A percentile compares a stretch with the other conserved stretches of the same genome.
These are phyloP conservation scores for Penicillium steckii DNA, from an alignment of 495 filamentous ascomycete genomes.

Conservation along the genomic window DNA sequence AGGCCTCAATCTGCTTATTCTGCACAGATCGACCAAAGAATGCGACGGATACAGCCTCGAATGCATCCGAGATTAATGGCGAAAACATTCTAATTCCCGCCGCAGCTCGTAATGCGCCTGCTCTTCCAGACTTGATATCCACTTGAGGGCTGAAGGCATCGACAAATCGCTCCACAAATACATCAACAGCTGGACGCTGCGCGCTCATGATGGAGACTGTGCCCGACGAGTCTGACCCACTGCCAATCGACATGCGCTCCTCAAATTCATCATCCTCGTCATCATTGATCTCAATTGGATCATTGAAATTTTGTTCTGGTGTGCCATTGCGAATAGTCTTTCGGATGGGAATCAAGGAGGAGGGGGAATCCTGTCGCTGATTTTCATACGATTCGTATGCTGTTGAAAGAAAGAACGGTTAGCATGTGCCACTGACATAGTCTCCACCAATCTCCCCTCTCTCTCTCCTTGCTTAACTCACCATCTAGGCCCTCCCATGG, in stretches of 20 bases:
- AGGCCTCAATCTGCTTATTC: conserved; percentile 36
- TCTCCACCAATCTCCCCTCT: not conserved
- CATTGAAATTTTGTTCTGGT: conserved; percentile 15
- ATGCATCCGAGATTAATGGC: conserved; percentile 40
- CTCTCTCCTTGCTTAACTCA: conserved; percentile 6
- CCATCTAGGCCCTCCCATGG: conserved; percentile 34
- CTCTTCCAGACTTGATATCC: conserved; percentile 37
- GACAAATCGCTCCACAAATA: conserved; percentile 46
- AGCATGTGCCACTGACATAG: not conserved
- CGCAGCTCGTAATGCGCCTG: conserved; percentile 41
- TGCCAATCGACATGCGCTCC: conserved; percentile 12
- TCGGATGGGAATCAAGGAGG: conserved; percentile 13
- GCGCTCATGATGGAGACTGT: conserved; percentile 24
- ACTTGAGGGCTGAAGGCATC: conserved; percentile 47
- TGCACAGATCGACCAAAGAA: conserved; percentile 43
- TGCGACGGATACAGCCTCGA: conserved; percentile 41
- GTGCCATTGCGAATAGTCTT: not conserved
- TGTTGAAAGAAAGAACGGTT: not conserved
- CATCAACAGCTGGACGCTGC: conserved; percentile 32
- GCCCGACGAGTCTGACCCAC: conserved; percentile 26
- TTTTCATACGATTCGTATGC: conserved; percentile 20
- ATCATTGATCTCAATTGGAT: not conserved
- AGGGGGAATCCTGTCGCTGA: conserved; percentile 6
- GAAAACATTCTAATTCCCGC: conserved; percentile 46
- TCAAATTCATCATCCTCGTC: conserved; percentile 14